Evolutionary conservation across 129 eudicot genomes (phyloP), one percentile per base, ranked within the genome.

Genomic region (Mikania micrantha): DNA sequence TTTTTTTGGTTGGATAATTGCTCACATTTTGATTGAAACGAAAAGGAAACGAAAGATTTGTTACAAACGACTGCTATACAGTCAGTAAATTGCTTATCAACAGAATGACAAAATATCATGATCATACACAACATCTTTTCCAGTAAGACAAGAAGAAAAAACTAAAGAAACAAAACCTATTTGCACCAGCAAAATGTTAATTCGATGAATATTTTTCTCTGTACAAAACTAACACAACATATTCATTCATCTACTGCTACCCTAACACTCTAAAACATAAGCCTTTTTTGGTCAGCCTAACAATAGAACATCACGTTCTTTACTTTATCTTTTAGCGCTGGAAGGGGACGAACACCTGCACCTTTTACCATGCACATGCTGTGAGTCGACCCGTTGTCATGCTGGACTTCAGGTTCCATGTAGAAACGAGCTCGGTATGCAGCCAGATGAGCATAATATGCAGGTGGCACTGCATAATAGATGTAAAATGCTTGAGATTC

Each of bases 381-480:
- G 69, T 78, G 77, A 63, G 76, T 47, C 0, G 90, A 83, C 12
- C 69, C 80, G 35, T 75, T 74, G 11, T 80, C 91, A 28, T 79
- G 77, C 31, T 76, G 79, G 19, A 47, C 74, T 47, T 86, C 88
- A 5, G 89, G 95, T 69, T 86, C 98, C 96, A 88, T 82, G 66
- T 88, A 92, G 76, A 86, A 92, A 21, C 98, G 85, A 34, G 98
- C 98, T 39, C 98, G 84, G 64, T 84, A 92, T 16, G 98, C 98
- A 66, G 98, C 98, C 74, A 92, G 60, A 76, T 92, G 98, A 35
- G 98, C 98, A 61, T 92, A 92, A 77, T 92, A 88, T 21, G 98
- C 98, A 17, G 98, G 98, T 56, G 98, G 98, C 15, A 92, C 98
- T 92, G 96, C 71, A 34, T 20, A 71, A 32, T 0, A 71, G 0